Evolutionary conservation across 108 stramenopile genomes (phyloP).

Genomic region (Pseudonitzschia pungens): DNA sequence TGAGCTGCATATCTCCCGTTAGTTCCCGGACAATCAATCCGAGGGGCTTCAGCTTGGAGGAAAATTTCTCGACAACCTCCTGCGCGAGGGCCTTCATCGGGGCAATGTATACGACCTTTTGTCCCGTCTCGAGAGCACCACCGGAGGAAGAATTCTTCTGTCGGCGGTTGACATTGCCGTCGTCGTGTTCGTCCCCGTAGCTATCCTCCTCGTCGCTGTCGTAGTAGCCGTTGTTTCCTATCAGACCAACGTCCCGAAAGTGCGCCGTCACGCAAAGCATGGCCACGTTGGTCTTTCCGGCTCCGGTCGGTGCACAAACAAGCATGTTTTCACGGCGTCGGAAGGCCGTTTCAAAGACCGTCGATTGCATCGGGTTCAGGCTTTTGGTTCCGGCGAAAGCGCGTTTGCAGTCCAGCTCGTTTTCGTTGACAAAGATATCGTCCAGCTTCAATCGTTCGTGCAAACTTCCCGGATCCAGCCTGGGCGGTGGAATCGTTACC

Average conservation of each 20-base stretch:
- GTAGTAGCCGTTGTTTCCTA: slow-evolving; percentile 48
- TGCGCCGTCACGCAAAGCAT: slow-evolving; percentile 88
- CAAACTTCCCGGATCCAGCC: slow-evolving; percentile 50
- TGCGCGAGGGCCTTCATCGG: slow-evolving; percentile 99
- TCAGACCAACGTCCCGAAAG: slow-evolving; percentile 79
- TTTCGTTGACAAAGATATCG: slow-evolving; percentile 50
- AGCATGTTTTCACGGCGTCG: slow-evolving; percentile 89
- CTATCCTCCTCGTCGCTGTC: slow-evolving; percentile 45
- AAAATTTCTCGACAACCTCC: slow-evolving; percentile 98
- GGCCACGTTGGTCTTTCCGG: slow-evolving; percentile 97
- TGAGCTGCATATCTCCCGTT: slow-evolving; percentile 99
- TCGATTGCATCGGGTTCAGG: slow-evolving; percentile 94
- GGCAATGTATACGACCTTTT: slow-evolving; percentile 95
- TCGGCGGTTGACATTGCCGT: slow-evolving; percentile 52
- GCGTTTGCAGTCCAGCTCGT: slow-evolving; percentile 39
- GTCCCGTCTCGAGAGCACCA: slow-evolving; percentile 47
- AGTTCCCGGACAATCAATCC: slow-evolving; percentile 90
- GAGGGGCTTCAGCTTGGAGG: slow-evolving; percentile 83
- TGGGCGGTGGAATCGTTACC: slow-evolving; percentile 82
- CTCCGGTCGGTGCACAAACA: slow-evolving; percentile 97
- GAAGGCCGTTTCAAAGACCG: slow-evolving; percentile 93
- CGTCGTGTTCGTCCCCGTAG: slow-evolving; percentile 43
- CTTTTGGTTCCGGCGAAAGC: slow-evolving; percentile 77
- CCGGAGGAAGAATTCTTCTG: slow-evolving; percentile 2
- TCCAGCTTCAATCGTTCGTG: slow-evolving; percentile 50